A percentile compares a stretch with the other conserved stretches of the same genome.
These are phyloP conservation scores for Luffa aegyptiaca DNA, from an alignment of 306 rosid genomes.

Conservation along the genomic window DNA sequence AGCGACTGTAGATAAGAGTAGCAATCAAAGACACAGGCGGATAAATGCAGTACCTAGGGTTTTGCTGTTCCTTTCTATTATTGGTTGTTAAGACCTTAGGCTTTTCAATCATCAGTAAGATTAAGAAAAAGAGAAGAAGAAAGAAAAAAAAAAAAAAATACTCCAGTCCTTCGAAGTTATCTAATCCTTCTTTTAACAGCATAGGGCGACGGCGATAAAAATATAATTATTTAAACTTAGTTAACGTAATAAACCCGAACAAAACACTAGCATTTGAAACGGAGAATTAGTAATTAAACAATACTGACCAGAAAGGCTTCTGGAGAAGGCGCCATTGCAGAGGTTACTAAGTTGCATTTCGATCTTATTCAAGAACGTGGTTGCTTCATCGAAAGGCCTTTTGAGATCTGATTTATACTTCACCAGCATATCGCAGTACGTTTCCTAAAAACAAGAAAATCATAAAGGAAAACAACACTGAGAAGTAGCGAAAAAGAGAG, in stretches of 20 bases:
- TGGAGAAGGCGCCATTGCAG: constrained; percentile 45
- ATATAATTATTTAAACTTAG: not conserved
- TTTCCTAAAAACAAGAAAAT: constrained; percentile 32
- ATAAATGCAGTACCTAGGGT: constrained; percentile 17
- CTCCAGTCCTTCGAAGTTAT: too few species aligned
- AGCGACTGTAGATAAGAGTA: not conserved
- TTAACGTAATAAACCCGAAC: constrained; percentile 16
- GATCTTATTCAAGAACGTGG: constrained; percentile 75
- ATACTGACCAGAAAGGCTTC: constrained; percentile 54
- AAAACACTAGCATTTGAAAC: constrained; percentile 10
- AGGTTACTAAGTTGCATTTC: constrained; percentile 69
- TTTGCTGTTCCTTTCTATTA: constrained; percentile 15
- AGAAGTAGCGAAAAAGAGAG: not conserved
- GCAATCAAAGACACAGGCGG: constrained; percentile 13
- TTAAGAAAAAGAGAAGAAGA: not conserved
- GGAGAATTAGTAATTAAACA: not conserved
- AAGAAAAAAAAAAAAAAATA: too few species aligned
- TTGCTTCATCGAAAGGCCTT: constrained; percentile 89
- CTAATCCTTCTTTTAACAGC: too few species aligned
- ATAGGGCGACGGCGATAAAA: not conserved
- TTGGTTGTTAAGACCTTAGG: constrained; percentile 7
- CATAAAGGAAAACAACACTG: not conserved
- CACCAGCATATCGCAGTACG: constrained; percentile 71
- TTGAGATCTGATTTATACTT: constrained; percentile 80
- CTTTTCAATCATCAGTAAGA: constrained; percentile 13